phyloP scores from a whole-genome alignment of 129 eudicot species.

The Ambrosia artemisiifolia region DNA sequence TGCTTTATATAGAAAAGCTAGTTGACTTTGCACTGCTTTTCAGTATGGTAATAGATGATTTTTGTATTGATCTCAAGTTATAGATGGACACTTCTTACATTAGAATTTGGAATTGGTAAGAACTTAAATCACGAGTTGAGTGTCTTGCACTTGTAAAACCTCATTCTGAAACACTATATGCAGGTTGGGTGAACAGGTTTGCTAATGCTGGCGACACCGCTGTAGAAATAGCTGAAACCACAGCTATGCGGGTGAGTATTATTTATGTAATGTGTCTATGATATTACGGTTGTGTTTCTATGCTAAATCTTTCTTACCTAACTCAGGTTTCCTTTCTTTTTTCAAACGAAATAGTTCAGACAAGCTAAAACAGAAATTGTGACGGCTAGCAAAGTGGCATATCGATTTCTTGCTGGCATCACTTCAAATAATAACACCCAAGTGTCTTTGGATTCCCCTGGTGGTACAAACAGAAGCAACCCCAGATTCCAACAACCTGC shows the following conservation, averaged over 20 bases:
- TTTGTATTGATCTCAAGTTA: not conserved
- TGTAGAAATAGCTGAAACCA: conserved; percentile 87
- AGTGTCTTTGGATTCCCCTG: conserved; percentile 43
- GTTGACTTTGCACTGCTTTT: not conserved
- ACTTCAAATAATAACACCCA: conserved; percentile 42
- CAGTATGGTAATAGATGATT: not conserved
- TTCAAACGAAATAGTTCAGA: conserved; percentile 49
- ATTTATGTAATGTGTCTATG: not conserved
- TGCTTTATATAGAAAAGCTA: not conserved
- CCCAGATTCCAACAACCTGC: conserved; percentile 68
- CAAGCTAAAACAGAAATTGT: conserved; percentile 98
- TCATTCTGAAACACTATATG: conserved; percentile 11
- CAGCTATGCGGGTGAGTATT: conserved; percentile 68
- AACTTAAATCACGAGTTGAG: not conserved
- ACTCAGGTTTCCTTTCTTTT: not conserved
- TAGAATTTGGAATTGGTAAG: not conserved
- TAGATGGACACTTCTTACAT: not conserved
- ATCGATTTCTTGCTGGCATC: conserved; percentile 73
- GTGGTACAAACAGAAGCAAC: conserved; percentile 38
- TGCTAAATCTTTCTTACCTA: not conserved
- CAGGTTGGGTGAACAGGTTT: conserved; percentile 98
- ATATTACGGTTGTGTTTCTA: not conserved
- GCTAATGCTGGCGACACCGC: conserved; percentile 97
- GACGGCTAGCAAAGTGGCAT: conserved; percentile 93
- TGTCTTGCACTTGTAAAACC: not conserved